These are phyloP conservation scores for Elsinoe arachidis DNA, from an alignment of 2,329 filamentous ascomycete species.

Conservation along the genomic window DNA sequence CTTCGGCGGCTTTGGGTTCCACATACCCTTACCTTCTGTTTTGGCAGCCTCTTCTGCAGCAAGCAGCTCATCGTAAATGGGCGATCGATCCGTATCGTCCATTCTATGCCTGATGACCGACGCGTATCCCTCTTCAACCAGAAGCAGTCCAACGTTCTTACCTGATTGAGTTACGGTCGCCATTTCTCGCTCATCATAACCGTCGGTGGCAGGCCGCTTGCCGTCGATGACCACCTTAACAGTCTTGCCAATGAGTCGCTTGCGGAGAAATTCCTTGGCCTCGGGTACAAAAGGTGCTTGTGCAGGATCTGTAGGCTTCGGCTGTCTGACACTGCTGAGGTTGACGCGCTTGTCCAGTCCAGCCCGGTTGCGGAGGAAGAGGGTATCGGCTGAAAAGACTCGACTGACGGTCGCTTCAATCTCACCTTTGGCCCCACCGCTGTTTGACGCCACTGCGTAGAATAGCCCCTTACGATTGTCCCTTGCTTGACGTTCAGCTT, in stretches of 20 bases:
- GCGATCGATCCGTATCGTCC: constrained; percentile 86
- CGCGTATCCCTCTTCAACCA: constrained; percentile 89
- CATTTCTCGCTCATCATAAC: constrained; percentile 90
- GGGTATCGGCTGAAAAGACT: constrained; percentile 79
- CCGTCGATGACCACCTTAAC: constrained; percentile 84
- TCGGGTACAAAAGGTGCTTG: constrained; percentile 85
- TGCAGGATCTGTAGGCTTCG: constrained; percentile 77
- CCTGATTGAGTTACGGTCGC: constrained; percentile 75
- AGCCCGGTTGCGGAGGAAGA: constrained; percentile 76
- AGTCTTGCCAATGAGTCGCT: constrained; percentile 91
- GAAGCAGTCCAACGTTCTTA: constrained; percentile 73
- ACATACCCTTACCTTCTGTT: constrained; percentile 85
- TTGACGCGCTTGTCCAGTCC: constrained; percentile 83
- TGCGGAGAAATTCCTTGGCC: constrained; percentile 91
- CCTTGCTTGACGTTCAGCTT: constrained; percentile 80
- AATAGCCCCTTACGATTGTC: constrained; percentile 68
- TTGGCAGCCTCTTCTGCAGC: constrained; percentile 74
- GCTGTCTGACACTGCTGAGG: constrained; percentile 85
- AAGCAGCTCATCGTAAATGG: constrained; percentile 85
- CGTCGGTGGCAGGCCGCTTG: constrained; percentile 78
- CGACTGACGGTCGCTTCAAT: constrained; percentile 77
- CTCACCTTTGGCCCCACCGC: constrained; percentile 51
- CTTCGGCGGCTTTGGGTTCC: constrained; percentile 81
- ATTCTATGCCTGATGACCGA: constrained; percentile 91
- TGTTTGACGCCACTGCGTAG: constrained; percentile 64